Base-by-base conservation (phyloP, 2,329 filamentous ascomycete species). In the Rachicladosporium sp. region DNA sequence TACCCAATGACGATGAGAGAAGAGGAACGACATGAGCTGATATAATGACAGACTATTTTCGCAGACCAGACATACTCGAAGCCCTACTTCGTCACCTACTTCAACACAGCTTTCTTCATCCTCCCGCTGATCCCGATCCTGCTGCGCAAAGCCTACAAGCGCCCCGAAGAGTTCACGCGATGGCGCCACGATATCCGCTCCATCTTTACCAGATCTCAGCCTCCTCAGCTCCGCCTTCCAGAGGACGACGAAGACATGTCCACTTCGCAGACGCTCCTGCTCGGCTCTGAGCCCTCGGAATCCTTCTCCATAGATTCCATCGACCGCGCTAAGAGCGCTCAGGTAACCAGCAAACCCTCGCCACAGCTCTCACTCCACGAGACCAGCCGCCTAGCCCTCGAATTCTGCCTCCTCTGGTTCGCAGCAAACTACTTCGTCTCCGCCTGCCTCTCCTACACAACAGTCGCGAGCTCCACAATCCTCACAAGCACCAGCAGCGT, bases 61-160 rank as follows among this genome's bases (percentile, higher is more conserved):
- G 88, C 88, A 51, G 87, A 96, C 58, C 74, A 85, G 47, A 87
- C 85, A 6, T 98, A 89, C 66, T 81, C 85, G 45, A 96, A 98
- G 61, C 91, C 91, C 0, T 98, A 93, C 65, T 89, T 98, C 52
- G 77, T 96, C 46, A 93, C 93, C 40, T 98, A 96, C 58, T 58
- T 93, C 51, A 96, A 96, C 57, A 93, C 86, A 0, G 80, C 82
- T 4, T 73, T 88, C 53, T 96, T 98, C 62, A 81, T 86, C 35
- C 59, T 94, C 32, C 86, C 86, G 1, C 69, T 96, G 34, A 61
- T 93, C 36, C 81, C 85, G 2, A 71, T 74, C 44, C 52, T 76
- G 29, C 41, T 67, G 9, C 59, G 59, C 38, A 62, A 49, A 36
- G 49, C 47, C 10, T 52, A 48, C 31, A 41, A 46, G 9, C 38